These are phyloP conservation scores for Yarrowia porcina DNA, from an alignment of 805 yeast species.

Conservation along the genomic window DNA sequence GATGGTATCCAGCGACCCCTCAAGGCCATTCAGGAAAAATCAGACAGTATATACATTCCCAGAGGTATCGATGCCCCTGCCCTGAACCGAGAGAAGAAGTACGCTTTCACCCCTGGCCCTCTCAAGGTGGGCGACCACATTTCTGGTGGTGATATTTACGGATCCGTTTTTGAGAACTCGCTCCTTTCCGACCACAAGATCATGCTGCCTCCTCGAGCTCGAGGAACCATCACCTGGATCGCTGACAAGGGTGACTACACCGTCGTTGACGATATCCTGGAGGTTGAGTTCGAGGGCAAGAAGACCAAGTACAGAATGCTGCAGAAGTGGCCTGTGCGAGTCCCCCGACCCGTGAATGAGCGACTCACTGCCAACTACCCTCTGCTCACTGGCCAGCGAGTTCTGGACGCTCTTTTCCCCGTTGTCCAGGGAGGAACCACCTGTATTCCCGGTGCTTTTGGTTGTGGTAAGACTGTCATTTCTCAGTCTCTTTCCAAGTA, in stretches of 20 bases:
- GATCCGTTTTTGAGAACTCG: conserved; percentile 91
- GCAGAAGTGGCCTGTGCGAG: conserved; percentile 99
- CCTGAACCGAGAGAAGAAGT: conserved; percentile 73
- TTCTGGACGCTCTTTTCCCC: conserved; percentile 94
- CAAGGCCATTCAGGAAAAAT: conserved; percentile 80
- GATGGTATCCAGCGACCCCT: conserved; percentile 99
- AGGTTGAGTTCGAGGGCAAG: conserved; percentile 91
- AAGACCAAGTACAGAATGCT: conserved; percentile 81
- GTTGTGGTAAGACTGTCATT: conserved; percentile 98
- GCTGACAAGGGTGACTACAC: conserved; percentile 89
- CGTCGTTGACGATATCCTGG: conserved; percentile 84
- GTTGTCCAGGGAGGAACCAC: conserved; percentile 99
- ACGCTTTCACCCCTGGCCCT: conserved; percentile 79
- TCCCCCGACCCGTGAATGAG: conserved; percentile 97
- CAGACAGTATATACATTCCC: conserved; percentile 94
- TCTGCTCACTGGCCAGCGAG: conserved; percentile 97
- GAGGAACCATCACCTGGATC: conserved; percentile 90
- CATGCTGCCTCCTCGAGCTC: conserved; percentile 94
- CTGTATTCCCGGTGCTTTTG: conserved; percentile 99
- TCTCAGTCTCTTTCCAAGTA: conserved; percentile 96
- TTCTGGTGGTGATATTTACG: conserved; percentile 97
- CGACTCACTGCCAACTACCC: conserved; percentile 93
- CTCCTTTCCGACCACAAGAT: conserved; percentile 89
- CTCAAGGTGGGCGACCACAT: conserved; percentile 94
- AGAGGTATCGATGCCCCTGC: conserved; percentile 98